Percentiles rank a stretch among this genome's conserved stretches.
Evolutionary conservation across 1,284 basidiomycete genomes (phyloP).

Genomic region (Tilletia setariae): DNA sequence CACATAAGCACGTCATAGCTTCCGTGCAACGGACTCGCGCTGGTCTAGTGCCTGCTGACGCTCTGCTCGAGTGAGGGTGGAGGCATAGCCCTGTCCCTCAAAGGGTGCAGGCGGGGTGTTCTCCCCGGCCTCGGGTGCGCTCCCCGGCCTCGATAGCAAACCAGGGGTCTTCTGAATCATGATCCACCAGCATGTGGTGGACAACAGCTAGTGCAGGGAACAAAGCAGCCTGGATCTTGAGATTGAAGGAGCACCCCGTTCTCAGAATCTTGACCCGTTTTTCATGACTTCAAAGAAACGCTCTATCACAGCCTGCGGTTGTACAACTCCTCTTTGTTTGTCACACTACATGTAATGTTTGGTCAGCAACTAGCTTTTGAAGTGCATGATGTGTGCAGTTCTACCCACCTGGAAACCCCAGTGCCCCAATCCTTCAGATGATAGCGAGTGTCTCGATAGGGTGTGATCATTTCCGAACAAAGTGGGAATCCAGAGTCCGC

Average conservation of each 20-base stretch:
- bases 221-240: background rate
- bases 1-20: too few species aligned
- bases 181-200: background rate
- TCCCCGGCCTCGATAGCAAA: too few species aligned
- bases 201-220: background rate
- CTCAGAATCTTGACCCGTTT: background rate
- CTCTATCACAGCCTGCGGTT: background rate
- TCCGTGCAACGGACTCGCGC: too few species aligned
- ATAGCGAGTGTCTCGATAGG: background rate
- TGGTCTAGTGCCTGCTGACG: too few species aligned
- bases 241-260: background rate
- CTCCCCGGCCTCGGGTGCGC: too few species aligned
- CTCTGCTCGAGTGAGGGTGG: too few species aligned
- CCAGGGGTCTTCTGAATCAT: background rate
- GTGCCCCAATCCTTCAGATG: background rate
- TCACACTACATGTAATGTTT: too few species aligned
- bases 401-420: background rate
- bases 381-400: too few species aligned
- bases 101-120: too few species aligned
- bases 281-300: background rate
- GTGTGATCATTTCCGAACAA: background rate
- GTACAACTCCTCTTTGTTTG: background rate
- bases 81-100: too few species aligned
- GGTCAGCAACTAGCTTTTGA: too few species aligned
- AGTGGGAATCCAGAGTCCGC: background rate